phyloP scores from a whole-genome alignment of 2,329 filamentous ascomycete genomes.

The Orbilia blumenaviensis region DNA sequence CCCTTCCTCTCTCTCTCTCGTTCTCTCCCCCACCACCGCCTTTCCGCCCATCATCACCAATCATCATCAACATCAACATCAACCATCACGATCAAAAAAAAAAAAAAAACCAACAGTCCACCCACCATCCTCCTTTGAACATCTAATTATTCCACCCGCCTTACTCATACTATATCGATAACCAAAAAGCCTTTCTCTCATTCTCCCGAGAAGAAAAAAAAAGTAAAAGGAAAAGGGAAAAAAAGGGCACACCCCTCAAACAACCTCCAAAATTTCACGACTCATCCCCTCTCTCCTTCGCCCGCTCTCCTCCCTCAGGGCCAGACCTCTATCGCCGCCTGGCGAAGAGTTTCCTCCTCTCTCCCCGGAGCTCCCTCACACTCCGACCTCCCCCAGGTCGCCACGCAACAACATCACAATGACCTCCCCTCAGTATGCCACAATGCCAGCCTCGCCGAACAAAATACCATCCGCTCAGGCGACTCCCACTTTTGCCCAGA shows the following conservation, averaged over 20 bases:
- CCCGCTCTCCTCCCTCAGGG: slow-evolving; percentile 55
- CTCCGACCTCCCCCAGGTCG: slow-evolving; percentile 52
- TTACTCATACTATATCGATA: too few species aligned
- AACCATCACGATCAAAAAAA: too few species aligned
- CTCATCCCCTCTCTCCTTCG: slow-evolving; percentile 54
- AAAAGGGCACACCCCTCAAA: slow-evolving; percentile 52
- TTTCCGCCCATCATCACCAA: neutral
- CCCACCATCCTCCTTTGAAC: neutral
- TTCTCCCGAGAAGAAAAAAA: too few species aligned
- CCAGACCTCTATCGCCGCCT: slow-evolving; percentile 51
- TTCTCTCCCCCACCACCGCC: slow-evolving; percentile 10
- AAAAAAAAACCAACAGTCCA: too few species aligned
- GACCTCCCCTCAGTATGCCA: slow-evolving; percentile 53
- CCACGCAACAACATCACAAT: slow-evolving; percentile 53
- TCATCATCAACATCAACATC: too few species aligned
- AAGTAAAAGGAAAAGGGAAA: too few species aligned
- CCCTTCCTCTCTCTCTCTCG: too few species aligned
- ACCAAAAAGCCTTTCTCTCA: too few species aligned
- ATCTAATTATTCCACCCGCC: neutral
- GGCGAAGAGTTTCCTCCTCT: slow-evolving; percentile 52
- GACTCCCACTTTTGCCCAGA: slow-evolving; percentile 47
- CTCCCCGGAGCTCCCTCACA: slow-evolving; percentile 52
- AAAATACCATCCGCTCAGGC: slow-evolving; percentile 51
- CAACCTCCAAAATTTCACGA: slow-evolving; percentile 55
- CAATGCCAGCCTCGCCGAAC: slow-evolving; percentile 51